phyloP scores from a whole-genome alignment of 2,329 filamentous ascomycete genomes.

The Pseudocercospora fijiensis region DNA sequence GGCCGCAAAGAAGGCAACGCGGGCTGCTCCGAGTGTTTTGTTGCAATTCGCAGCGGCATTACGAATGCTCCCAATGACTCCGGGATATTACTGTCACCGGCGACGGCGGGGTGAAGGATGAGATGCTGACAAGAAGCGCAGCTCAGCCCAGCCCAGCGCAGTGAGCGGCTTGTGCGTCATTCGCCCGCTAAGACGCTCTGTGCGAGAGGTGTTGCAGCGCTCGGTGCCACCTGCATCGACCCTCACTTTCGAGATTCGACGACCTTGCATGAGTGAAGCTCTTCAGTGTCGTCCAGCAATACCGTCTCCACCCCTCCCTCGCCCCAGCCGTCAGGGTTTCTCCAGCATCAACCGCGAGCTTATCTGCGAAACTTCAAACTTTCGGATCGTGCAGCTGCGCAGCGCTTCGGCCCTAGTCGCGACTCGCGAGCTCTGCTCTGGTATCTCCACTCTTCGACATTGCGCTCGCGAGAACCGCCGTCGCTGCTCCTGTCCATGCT shows the following conservation, averaged over 20 bases:
- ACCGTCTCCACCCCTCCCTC: slow-evolving; percentile 16
- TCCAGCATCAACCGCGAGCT: slow-evolving; percentile 22
- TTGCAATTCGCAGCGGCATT: slow-evolving; percentile 2
- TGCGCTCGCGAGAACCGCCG: slow-evolving; percentile 18
- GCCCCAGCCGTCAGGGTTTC: slow-evolving; percentile 19
- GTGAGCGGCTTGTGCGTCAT: background rate
- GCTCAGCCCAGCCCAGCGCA: background rate
- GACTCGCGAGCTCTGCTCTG: slow-evolving; percentile 22
- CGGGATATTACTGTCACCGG: slow-evolving; percentile 4
- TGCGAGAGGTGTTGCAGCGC: background rate
- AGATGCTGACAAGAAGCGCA: slow-evolving; percentile 11
- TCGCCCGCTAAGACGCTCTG: background rate
- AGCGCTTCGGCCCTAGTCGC: slow-evolving; percentile 26
- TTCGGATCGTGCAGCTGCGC: slow-evolving; percentile 25
- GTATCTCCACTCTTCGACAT: slow-evolving; percentile 15
- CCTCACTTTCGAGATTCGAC: slow-evolving; percentile 5
- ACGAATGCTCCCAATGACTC: slow-evolving; percentile 5
- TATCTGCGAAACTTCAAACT: slow-evolving; percentile 16
- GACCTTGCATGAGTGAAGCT: background rate
- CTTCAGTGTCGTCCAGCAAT: slow-evolving; percentile 11
- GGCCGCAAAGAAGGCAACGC: background rate
- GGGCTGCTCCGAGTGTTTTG: background rate
- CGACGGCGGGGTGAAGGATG: slow-evolving; percentile 13
- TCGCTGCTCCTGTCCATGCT: slow-evolving; percentile 22
- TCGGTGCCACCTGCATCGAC: background rate